A percentile compares a stretch with the other conserved stretches of the same genome.
phyloP scores from a whole-genome alignment of 2,329 filamentous ascomycete genomes.

The Lithohypha guttulata region DNA sequence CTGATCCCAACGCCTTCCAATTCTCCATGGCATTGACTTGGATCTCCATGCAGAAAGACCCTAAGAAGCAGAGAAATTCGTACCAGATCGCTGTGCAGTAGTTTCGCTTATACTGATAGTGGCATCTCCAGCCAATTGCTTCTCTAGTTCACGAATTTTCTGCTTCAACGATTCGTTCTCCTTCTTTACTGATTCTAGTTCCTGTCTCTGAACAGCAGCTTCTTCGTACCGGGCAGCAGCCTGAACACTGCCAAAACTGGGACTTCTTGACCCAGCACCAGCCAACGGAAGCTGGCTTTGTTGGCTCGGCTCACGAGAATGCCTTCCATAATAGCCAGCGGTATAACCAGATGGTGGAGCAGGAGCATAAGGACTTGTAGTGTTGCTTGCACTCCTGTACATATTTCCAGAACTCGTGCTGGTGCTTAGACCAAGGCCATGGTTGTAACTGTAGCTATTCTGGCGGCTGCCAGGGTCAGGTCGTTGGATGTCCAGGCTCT shows the following conservation, averaged over 20 bases:
- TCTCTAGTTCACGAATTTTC: slow-evolving; percentile 36
- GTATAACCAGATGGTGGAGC: not conserved
- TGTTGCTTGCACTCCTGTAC: slow-evolving; percentile 1
- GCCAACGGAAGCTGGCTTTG: not conserved
- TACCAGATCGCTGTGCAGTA: too few relatives aligned
- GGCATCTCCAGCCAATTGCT: slow-evolving; percentile 13
- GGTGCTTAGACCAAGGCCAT: not conserved
- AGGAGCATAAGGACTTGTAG: not conserved
- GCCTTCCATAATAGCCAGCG: not conserved
- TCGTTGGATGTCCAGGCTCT: slow-evolving; percentile 17
- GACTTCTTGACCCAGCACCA: slow-evolving; percentile 12
- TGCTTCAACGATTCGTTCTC: slow-evolving; percentile 38
- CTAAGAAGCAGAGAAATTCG: too few relatives aligned
- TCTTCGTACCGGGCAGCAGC: slow-evolving; percentile 33
- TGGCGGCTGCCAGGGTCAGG: slow-evolving; percentile 33
- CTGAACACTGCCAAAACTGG: slow-evolving; percentile 24
- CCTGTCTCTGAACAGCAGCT: slow-evolving; percentile 30
- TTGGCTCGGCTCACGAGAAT: slow-evolving; percentile 1
- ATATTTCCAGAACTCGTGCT: not conserved
- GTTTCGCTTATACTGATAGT: too few relatives aligned
- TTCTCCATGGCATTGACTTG: too few relatives aligned
- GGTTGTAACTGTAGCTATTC: slow-evolving; percentile 17
- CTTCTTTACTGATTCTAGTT: slow-evolving; percentile 34
- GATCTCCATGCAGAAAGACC: too few relatives aligned
- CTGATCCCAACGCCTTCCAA: too few relatives aligned